phyloP scores from a whole-genome alignment of 176 grass and related monocot species.

The Dendrocalamus sinicus region DNA sequence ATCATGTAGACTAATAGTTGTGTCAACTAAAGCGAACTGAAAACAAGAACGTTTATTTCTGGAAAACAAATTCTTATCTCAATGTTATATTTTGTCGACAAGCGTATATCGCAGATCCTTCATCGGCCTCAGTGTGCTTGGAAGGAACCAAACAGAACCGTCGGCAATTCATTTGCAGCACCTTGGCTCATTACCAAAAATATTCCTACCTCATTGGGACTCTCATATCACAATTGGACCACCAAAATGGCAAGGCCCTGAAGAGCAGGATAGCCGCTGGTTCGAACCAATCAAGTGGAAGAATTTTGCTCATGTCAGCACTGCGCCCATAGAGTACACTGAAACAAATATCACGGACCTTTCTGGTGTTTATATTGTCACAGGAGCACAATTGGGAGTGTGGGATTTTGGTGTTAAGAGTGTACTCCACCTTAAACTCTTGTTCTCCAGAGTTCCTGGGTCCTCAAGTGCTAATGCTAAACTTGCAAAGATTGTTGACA shows the following conservation, averaged over 20 bases:
- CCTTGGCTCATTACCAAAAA: slow-evolving; percentile 87
- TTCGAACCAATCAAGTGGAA: slow-evolving; percentile 98
- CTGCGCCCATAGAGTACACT: slow-evolving; percentile 82
- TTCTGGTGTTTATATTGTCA: slow-evolving; percentile 94
- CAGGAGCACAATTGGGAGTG: slow-evolving; percentile 92
- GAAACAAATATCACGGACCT: slow-evolving; percentile 90
- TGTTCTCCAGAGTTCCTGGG: slow-evolving; percentile 94
- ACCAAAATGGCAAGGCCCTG: slow-evolving; percentile 95
- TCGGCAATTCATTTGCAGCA: slow-evolving; percentile 85
- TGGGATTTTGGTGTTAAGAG: slow-evolving; percentile 96
- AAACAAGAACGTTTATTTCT: too few relatives aligned
- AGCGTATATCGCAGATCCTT: background rate
- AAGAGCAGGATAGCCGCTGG: slow-evolving; percentile 99
- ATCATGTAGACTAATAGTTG: background rate
- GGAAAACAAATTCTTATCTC: too few relatives aligned
- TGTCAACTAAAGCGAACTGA: background rate
- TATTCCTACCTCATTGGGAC: slow-evolving; percentile 93
- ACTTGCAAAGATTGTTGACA: slow-evolving; percentile 88
- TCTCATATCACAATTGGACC: slow-evolving; percentile 87
- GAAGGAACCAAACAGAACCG: slow-evolving; percentile 94
- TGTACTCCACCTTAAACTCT: slow-evolving; percentile 86
- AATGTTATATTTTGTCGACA: too few relatives aligned
- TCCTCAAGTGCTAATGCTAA: slow-evolving; percentile 73
- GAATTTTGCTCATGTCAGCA: slow-evolving; percentile 95
- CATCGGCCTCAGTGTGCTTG: slow-evolving; percentile 77